These are phyloP conservation scores for Hypomontagnella monticulosa DNA, from an alignment of 495 filamentous ascomycete genomes.

Conservation along the genomic window DNA sequence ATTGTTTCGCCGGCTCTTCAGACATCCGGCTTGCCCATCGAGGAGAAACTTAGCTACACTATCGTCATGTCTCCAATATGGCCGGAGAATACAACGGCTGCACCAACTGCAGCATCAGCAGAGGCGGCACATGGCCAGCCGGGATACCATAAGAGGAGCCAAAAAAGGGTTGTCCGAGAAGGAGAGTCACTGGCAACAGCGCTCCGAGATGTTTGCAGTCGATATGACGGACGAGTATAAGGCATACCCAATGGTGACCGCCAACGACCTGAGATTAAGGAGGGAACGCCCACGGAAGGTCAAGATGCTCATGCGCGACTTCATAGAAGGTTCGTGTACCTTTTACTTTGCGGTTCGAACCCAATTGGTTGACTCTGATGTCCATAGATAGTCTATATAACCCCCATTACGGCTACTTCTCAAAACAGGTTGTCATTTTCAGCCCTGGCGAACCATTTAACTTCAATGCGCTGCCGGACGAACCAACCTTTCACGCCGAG, in stretches of 20 bases:
- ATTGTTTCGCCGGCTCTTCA: constrained; percentile 85
- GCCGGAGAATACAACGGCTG: constrained; percentile 38
- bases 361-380: constrained; percentile 10
- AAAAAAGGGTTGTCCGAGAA: constrained; percentile 32
- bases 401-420: constrained; percentile 97
- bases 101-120: constrained; percentile 42
- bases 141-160: constrained; percentile 29
- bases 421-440: constrained; percentile 97
- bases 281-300: constrained; percentile 83
- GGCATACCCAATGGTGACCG: constrained; percentile 83
- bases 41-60: constrained; percentile 58
- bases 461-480: constrained; percentile 82
- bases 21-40: constrained; percentile 73
- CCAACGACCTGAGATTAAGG: constrained; percentile 74
- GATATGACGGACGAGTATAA: constrained; percentile 83
- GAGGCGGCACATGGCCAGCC: constrained; percentile 42
- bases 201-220: constrained; percentile 71
- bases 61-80: constrained; percentile 53
- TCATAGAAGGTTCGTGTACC: constrained; percentile 81
- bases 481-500: constrained; percentile 78
- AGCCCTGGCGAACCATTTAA: constrained; percentile 91
- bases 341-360: not conserved
- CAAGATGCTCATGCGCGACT: constrained; percentile 97
- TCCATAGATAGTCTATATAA: constrained; percentile 91
- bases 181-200: constrained; percentile 81